Base-by-base conservation (phyloP, 768 basidiomycete species). In the Grammothele lineata region DNA sequence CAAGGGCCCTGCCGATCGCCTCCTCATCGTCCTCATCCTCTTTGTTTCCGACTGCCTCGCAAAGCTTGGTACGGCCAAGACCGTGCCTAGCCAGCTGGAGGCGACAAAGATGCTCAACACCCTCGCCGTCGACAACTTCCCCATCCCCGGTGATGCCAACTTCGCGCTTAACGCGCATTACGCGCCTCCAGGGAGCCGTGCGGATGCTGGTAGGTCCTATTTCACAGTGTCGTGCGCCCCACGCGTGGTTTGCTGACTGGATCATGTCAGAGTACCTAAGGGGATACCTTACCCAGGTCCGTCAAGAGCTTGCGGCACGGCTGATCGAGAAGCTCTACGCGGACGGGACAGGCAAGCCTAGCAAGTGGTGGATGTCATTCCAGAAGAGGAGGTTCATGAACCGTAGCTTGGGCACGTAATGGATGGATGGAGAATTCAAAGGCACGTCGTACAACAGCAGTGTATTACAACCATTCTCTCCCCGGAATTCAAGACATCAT, bases 301-400 rank as follows among this genome's bases (percentile, higher is more conserved):
- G 96, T 40, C 92, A 96, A 67, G 96, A 99, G 62, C 73, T 94
- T 17, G 88, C 92, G 18, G 75, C 83, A 8, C 81, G 96, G 24
- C 68, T 99, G 40, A 80, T 92, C 12, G 92, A 94, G 60, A 76
- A 82, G 42, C 71, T 99, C 40, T 99, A 99, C 65, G 90, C 85
- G 32, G 92, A 95, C 63, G 93, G 93, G 5, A 86, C 88, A 3
- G 86, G 86, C 48, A 94, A 90, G 65, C 94, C 96, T 5, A 96
- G 88, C 75, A 99, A 99, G 68, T 99, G 96, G 96, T 99, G 96
- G 96, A 95, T 97, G 92, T 88, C 90, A 18, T 99, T 98, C 82
- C 92, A 94, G 68, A 97, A 96, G 79, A 80, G 94, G 62, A 81
- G 90, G 21, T 92, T 92, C 79, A 92, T 92, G 90, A 90, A 91